phyloP scores from a whole-genome alignment of 345 rosid species.

The Rhodamnia rubescens region DNA sequence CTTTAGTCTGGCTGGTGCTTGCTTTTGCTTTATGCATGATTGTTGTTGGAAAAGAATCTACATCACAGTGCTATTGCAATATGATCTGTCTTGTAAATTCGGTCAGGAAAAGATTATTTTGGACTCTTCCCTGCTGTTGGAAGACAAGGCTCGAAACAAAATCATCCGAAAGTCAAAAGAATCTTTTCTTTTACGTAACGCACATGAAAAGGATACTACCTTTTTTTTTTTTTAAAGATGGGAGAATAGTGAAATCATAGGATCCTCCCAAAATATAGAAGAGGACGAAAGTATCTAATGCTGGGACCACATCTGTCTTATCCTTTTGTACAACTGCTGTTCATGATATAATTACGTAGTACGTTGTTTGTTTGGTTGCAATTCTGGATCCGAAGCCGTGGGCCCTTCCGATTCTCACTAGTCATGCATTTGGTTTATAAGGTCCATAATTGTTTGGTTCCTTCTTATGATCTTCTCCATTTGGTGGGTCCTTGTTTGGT shows the following conservation, averaged over 20 bases:
- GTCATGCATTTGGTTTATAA: neutral
- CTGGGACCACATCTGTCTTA: neutral
- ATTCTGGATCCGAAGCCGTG: neutral
- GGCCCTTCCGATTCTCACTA: neutral
- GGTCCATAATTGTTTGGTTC: neutral
- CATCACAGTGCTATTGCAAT: neutral
- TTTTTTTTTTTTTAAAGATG: neutral
- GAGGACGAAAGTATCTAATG: neutral
- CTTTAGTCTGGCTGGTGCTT: neutral
- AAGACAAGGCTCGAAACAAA: neutral
- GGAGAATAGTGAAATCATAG: neutral
- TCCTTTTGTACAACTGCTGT: neutral
- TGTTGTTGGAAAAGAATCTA: neutral
- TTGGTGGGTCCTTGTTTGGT: neutral
- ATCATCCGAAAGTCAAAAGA: neutral
- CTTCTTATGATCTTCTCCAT: neutral
- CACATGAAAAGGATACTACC: neutral
- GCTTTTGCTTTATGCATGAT: neutral
- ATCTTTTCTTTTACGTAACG: neutral
- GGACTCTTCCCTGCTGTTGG: neutral
- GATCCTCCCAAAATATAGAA: neutral
- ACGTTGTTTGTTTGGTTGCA: neutral
- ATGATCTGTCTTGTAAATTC: neutral
- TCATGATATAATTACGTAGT: neutral
- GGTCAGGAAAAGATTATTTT: neutral